These are phyloP conservation scores for Entomortierella chlamydospora DNA, from an alignment of 192 early-diverging fungal genomes.

Conservation along the genomic window DNA sequence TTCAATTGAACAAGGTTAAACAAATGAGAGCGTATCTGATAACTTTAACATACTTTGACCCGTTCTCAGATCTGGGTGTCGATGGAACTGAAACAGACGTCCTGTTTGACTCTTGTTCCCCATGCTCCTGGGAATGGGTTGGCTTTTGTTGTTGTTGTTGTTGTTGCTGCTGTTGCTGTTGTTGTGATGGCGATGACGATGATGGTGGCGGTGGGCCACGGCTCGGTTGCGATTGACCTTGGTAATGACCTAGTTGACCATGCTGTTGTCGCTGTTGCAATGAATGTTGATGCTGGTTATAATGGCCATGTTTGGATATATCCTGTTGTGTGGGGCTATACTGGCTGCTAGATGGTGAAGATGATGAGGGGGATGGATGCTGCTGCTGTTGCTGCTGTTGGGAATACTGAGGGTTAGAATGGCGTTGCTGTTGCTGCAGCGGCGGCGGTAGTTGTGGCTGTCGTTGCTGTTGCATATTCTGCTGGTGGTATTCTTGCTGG, in stretches of 20 bases:
- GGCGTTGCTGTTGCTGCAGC: neutral
- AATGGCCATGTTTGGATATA: no score
- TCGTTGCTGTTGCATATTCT: neutral
- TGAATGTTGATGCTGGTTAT: constrained; percentile 1
- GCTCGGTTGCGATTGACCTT: neutral
- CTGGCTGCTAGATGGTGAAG: neutral
- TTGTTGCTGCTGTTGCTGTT: constrained; percentile 5
- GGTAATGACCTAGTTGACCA: neutral
- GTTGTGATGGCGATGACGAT: no score
- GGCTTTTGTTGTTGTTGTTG: constrained; percentile 12
- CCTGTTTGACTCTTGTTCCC: neutral
- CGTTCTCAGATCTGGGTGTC: constrained; percentile 33
- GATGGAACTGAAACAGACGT: constrained; percentile 22
- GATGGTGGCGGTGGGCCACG: no score
- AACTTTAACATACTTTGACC: constrained; percentile 13
- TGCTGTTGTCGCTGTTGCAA: neutral
- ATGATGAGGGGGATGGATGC: neutral
- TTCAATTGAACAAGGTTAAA: no score
- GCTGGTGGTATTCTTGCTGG: neutral
- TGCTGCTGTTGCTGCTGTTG: neutral
- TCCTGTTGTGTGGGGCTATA: no score
- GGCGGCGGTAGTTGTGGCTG: constrained; percentile 18
- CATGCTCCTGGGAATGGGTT: neutral
- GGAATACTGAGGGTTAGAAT: neutral
- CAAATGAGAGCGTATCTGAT: no score